phyloP scores from a whole-genome alignment of 306 rosid genomes.

The Cicer bijugum region DNA sequence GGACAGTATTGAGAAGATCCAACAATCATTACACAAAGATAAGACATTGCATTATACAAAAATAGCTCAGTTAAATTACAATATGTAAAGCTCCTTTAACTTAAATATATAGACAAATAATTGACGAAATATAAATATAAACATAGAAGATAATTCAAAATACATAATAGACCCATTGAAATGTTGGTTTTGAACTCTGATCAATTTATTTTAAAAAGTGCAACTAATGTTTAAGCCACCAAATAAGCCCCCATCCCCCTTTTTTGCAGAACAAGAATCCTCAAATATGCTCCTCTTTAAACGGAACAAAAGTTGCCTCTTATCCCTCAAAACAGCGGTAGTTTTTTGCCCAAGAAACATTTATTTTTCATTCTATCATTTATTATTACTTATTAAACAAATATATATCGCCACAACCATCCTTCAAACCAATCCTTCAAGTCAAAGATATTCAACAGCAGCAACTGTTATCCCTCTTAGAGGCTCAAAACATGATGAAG shows the following conservation, averaged over 20 bases:
- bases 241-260: not conserved
- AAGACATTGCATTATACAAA: not conserved
- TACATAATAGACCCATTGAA: conserved; percentile 20
- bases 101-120: conserved; percentile 11
- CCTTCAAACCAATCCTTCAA: conserved; percentile 14
- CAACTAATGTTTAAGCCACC: conserved; percentile 25
- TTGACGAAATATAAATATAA: conserved; percentile 16
- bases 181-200: not conserved
- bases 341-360: conserved; percentile 12
- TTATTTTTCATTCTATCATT: conserved; percentile 13
- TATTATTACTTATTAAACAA: conserved; percentile 22
- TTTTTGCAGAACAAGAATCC: conserved; percentile 31
- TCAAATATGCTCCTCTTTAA: conserved; percentile 15
- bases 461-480: conserved; percentile 12
- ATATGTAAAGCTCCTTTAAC: conserved; percentile 22
- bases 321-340: not conserved
- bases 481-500: conserved; percentile 22
- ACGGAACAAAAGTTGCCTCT: conserved; percentile 10
- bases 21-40: not conserved
- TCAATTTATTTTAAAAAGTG: conserved; percentile 30
- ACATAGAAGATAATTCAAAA: conserved; percentile 29
- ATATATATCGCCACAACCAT: not conserved
- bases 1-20: conserved; percentile 38
- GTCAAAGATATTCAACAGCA: conserved; percentile 33
- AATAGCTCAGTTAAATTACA: conserved; percentile 27